These are phyloP conservation scores for Aspergillus sp. DNA, from an alignment of 2,329 filamentous ascomycete genomes.

Conservation along the genomic window DNA sequence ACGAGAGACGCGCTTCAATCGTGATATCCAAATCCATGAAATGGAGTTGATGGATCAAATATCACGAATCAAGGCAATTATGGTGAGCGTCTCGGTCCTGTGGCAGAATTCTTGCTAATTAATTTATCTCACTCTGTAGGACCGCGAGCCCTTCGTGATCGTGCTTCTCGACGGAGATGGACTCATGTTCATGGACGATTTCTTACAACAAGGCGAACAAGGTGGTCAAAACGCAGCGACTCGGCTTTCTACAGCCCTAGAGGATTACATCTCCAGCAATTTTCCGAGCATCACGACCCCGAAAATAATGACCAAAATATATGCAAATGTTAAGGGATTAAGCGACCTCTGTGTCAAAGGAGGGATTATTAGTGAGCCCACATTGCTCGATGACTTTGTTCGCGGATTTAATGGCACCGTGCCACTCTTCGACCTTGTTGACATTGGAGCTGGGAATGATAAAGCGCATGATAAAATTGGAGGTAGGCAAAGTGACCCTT, in stretches of 20 bases:
- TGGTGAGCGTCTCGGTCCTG: slow-evolving; percentile 29
- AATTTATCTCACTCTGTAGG: slow-evolving; percentile 25
- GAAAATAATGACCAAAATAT: slow-evolving; percentile 50
- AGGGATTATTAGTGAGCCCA: slow-evolving; percentile 40
- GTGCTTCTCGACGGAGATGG: slow-evolving; percentile 54
- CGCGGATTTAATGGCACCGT: slow-evolving; percentile 52
- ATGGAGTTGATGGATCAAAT: slow-evolving; percentile 45
- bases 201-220: slow-evolving; percentile 45
- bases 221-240: slow-evolving; percentile 52
- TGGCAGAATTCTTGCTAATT: slow-evolving; percentile 1
- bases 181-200: slow-evolving; percentile 51
- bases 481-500: slow-evolving; percentile 29
- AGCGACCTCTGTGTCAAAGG: slow-evolving; percentile 43
- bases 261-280: slow-evolving; percentile 38
- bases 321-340: slow-evolving; percentile 50
- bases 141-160: slow-evolving; percentile 51
- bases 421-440: slow-evolving; percentile 48
- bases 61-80: slow-evolving; percentile 39
- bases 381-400: slow-evolving; percentile 48
- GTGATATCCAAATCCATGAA: slow-evolving; percentile 44
- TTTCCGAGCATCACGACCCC: slow-evolving; percentile 39
- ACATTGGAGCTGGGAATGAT: slow-evolving; percentile 42
- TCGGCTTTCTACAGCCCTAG: slow-evolving; percentile 41
- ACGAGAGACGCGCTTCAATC: slow-evolving; percentile 44
- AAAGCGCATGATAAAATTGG: slow-evolving; percentile 45